A percentile compares a stretch with the other conserved stretches of the same genome.
Conservation (phyloP, 805 yeast species). For the Blastobotrys terrestris region DNA sequence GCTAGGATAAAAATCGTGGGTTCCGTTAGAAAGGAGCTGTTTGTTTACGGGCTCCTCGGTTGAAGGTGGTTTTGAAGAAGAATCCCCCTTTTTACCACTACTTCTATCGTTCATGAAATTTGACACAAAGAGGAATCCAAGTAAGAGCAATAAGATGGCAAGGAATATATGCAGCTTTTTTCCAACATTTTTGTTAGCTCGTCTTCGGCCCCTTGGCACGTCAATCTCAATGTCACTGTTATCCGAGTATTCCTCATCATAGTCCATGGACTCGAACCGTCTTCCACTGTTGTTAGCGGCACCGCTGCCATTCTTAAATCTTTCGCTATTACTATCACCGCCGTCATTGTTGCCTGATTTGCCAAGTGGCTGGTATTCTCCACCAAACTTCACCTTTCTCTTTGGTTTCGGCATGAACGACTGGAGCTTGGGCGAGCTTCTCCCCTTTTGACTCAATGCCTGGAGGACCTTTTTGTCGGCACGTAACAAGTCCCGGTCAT, state of each 20-base stretch:
- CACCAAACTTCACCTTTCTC: conserved; percentile 14
- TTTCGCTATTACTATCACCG: background rate
- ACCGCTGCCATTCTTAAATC: background rate
- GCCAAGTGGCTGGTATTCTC: conserved; percentile 3
- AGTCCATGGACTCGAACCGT: conserved; percentile 3
- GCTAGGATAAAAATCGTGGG: conserved; percentile 67
- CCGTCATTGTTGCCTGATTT: background rate
- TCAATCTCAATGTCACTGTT: conserved; percentile 22
- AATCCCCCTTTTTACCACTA: background rate
- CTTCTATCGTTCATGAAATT: conserved; percentile 3
- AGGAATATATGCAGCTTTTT: conserved; percentile 12
- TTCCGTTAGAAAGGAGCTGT: conserved; percentile 43
- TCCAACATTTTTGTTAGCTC: conserved; percentile 3
- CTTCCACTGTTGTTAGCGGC: background rate
- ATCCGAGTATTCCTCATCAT: conserved; percentile 11
- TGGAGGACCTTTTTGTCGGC: conserved; percentile 17
- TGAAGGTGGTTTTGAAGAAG: background rate
- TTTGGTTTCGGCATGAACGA: conserved; percentile 10
- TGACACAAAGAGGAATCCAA: conserved; percentile 13
- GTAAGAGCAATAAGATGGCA: conserved; percentile 9
- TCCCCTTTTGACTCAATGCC: conserved; percentile 9
- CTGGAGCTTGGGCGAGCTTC: conserved; percentile 3
- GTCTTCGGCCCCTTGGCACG: conserved; percentile 14
- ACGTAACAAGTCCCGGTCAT: conserved; percentile 17
- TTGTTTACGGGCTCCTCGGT: conserved; percentile 6